phyloP scores from a whole-genome alignment of 2,329 filamentous ascomycete species.

The Clathrospora elynae region DNA sequence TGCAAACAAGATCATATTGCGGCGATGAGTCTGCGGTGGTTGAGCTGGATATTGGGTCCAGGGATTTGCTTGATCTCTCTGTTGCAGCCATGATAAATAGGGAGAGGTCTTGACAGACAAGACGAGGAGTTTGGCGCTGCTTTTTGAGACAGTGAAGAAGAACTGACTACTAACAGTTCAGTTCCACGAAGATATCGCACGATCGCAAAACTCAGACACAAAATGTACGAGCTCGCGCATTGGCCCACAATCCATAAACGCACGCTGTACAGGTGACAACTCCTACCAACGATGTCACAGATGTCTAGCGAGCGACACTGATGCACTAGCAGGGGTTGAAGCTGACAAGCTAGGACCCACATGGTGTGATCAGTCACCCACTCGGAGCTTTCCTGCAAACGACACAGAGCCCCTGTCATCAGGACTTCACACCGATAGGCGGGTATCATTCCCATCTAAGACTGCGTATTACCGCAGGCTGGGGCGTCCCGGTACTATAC shows the following conservation, averaged over 20 bases:
- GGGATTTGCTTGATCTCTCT: conserved; percentile 18
- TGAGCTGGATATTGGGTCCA: conserved; percentile 19
- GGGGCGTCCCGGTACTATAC: conserved; percentile 13
- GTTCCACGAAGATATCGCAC: conserved; percentile 6
- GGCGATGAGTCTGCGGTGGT: conserved; percentile 18
- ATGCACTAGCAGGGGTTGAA: conserved; percentile 19
- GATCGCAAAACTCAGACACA: conserved; percentile 11
- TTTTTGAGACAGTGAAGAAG: conserved; percentile 4
- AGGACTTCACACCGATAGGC: conserved; percentile 6
- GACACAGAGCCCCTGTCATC: conserved; percentile 6
- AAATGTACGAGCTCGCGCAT: conserved; percentile 21
- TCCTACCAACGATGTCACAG: conserved; percentile 28
- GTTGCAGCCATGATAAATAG: conserved; percentile 30
- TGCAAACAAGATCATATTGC: conserved; percentile 42
- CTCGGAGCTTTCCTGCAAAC: conserved; percentile 22
- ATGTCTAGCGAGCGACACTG: conserved; percentile 18
- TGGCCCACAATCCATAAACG: conserved; percentile 11
- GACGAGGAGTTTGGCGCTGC: background rate
- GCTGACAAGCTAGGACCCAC: conserved; percentile 28
- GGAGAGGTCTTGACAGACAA: background rate
- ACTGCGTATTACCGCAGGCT: conserved; percentile 25
- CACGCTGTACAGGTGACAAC: conserved; percentile 13
- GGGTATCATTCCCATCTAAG: conserved; percentile 32
- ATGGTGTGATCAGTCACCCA: conserved; percentile 30
- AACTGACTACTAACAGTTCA: conserved; percentile 12